Conservation (phyloP, 2,329 filamentous ascomycete species). For the Podosphaera leucotricha region DNA sequence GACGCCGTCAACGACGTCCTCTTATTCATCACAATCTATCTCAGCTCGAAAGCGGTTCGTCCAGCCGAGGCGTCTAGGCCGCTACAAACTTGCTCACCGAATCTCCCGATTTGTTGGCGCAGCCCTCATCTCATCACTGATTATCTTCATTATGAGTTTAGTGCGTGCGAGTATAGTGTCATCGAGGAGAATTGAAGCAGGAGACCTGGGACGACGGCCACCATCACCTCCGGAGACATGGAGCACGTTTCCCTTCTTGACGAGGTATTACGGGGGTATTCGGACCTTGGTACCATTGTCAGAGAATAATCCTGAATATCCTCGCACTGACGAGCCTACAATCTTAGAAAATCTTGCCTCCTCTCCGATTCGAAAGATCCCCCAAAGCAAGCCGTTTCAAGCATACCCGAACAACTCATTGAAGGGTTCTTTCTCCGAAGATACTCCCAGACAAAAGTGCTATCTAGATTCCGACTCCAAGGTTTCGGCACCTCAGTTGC, state of each 20-base stretch:
- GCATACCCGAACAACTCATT: slow-evolving; percentile 33
- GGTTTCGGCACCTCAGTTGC: slow-evolving; percentile 42
- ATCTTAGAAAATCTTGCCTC: slow-evolving; percentile 21
- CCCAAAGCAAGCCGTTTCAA: slow-evolving; percentile 31
- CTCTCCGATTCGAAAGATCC: slow-evolving; percentile 18
- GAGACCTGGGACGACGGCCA: slow-evolving; percentile 33
- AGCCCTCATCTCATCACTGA: slow-evolving; percentile 39
- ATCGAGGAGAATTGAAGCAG: slow-evolving; percentile 33
- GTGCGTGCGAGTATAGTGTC: slow-evolving; percentile 50
- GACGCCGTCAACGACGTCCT: slow-evolving; percentile 12
- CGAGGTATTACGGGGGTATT: slow-evolving; percentile 76
- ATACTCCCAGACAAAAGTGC: slow-evolving; percentile 39
- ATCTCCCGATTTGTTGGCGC: slow-evolving; percentile 61
- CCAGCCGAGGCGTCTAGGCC: slow-evolving; percentile 2
- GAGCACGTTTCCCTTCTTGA: slow-evolving; percentile 69
- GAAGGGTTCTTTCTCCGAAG: slow-evolving; percentile 23
- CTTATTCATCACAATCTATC: slow-evolving; percentile 13
- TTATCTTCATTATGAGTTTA: slow-evolving; percentile 56
- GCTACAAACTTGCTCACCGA: slow-evolving; percentile 33
- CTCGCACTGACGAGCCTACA: slow-evolving; percentile 34
- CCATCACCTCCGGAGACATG: slow-evolving; percentile 43
- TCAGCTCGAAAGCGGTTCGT: slow-evolving; percentile 9
- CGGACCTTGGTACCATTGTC: slow-evolving; percentile 39
- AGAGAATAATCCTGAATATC: slow-evolving; percentile 62
- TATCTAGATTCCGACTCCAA: slow-evolving; percentile 48